A percentile compares a stretch with the other conserved stretches of the same genome.
Conservation (phyloP, 441 rosid species). For the Gossypium davidsonii region DNA sequence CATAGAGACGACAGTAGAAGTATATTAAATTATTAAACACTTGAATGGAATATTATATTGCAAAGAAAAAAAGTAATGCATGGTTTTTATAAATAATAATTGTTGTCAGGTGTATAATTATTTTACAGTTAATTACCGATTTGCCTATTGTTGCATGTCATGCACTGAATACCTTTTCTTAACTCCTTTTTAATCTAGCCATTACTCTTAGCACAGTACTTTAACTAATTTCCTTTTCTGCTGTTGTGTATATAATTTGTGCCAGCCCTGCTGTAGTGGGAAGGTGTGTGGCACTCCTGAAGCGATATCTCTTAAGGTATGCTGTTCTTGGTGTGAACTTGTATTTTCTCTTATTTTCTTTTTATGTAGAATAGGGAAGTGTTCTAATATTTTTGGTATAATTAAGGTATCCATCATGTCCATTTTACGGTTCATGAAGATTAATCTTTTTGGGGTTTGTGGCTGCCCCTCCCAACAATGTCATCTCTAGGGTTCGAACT, state of each 20-base stretch:
- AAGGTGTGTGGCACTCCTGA: constrained; percentile 87
- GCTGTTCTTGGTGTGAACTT: constrained; percentile 20
- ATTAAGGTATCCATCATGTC: too few species aligned
- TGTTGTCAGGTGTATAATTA: not conserved
- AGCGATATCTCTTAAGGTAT: constrained; percentile 84
- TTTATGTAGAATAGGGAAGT: constrained; percentile 10
- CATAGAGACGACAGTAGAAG: not conserved
- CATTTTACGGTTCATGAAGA: too few species aligned
- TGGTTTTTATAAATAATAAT: not conserved
- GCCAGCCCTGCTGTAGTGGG: constrained; percentile 97
- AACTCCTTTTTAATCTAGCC: not conserved
- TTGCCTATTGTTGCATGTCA: not conserved
- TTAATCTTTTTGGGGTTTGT: too few species aligned
- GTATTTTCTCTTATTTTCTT: constrained; percentile 17
- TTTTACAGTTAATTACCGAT: not conserved
- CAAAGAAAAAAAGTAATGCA: constrained; percentile 4
- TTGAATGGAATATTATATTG: constrained; percentile 3
- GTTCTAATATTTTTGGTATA: not conserved
- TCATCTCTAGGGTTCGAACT: too few species aligned
- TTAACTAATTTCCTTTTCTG: constrained; percentile 12
- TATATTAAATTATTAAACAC: not conserved
- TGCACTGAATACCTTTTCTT: not conserved
- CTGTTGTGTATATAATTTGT: constrained; percentile 29
- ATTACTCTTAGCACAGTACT: constrained; percentile 5
- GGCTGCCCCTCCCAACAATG: too few species aligned